These are phyloP conservation scores for Cynara cardunculus DNA, from an alignment of 129 eudicot genomes.

Conservation along the genomic window DNA sequence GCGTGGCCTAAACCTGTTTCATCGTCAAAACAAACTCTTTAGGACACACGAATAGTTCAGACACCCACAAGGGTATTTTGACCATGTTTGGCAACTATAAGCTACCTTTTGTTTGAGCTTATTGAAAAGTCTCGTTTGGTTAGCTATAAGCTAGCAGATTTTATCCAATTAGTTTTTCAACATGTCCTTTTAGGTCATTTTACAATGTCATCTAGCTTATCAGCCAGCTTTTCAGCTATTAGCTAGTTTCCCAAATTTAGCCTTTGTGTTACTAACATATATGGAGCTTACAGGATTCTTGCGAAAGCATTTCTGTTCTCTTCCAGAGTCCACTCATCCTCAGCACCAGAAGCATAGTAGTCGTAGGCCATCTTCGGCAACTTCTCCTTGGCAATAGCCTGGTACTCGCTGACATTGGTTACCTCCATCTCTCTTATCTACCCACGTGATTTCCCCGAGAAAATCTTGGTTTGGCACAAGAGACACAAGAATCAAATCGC, in stretches of 20 bases:
- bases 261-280: neutral
- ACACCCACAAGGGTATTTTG: neutral
- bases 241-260: neutral
- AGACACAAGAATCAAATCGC: constrained; percentile 14
- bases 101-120: neutral
- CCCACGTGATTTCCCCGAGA: constrained; percentile 9
- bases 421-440: constrained; percentile 34
- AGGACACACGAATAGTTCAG: neutral
- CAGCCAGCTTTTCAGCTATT: neutral
- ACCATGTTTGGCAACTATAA: neutral
- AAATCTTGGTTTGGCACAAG: constrained; percentile 21
- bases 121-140: neutral
- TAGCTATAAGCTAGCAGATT: neutral
- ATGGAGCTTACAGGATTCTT: constrained; percentile 64
- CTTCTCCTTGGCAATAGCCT: constrained; percentile 40
- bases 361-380: constrained; percentile 37
- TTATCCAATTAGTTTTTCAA: neutral
- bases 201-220: neutral
- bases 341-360: constrained; percentile 52
- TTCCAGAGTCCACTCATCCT: constrained; percentile 46
- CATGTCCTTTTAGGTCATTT: neutral
- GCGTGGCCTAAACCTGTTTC: constrained; percentile 85
- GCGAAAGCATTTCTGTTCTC: constrained; percentile 90
- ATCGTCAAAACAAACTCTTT: neutral
- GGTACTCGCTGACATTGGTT: constrained; percentile 38